Evolutionary conservation across 2,329 filamentous ascomycete genomes (phyloP).

Genomic region (Penicillium sp.): DNA sequence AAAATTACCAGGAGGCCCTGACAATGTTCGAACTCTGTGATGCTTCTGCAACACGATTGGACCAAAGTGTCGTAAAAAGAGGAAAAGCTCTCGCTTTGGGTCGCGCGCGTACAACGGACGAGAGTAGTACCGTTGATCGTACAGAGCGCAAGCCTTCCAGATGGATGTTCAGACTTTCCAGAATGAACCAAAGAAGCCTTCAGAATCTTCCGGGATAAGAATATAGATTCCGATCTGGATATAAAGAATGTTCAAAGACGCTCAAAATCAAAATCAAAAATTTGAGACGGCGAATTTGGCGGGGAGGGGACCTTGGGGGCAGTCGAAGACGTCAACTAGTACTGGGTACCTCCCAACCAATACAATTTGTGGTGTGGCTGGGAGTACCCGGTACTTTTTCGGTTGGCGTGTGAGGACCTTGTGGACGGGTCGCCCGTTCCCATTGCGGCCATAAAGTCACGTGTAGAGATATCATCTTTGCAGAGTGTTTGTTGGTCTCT

Average conservation of each 20-base stretch:
- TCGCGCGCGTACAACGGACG: background rate
- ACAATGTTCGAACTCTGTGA: conserved; percentile 5
- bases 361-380: background rate
- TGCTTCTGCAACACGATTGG: background rate
- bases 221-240: background rate
- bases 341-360: conserved; percentile 9
- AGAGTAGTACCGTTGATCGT: background rate
- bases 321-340: conserved; percentile 27
- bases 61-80: background rate
- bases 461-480: conserved; percentile 7
- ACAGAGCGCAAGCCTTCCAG: background rate
- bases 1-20: conserved; percentile 16
- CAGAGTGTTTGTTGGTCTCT: background rate
- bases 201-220: background rate
- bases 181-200: conserved; percentile 7
- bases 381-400: conserved; percentile 17
- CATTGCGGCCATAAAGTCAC: conserved; percentile 16
- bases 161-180: background rate
- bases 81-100: background rate
- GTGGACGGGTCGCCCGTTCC: conserved; percentile 25
- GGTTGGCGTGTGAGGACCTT: conserved; percentile 33
- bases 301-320: conserved; percentile 35
- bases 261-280: conserved; percentile 14
- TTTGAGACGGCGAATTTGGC: background rate
- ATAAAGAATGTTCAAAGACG: background rate